Percentiles rank a stretch among this genome's conserved stretches.
These are phyloP conservation scores for Cercospora sp. DNA, from an alignment of 2,329 filamentous ascomycete genomes.

Conservation along the genomic window DNA sequence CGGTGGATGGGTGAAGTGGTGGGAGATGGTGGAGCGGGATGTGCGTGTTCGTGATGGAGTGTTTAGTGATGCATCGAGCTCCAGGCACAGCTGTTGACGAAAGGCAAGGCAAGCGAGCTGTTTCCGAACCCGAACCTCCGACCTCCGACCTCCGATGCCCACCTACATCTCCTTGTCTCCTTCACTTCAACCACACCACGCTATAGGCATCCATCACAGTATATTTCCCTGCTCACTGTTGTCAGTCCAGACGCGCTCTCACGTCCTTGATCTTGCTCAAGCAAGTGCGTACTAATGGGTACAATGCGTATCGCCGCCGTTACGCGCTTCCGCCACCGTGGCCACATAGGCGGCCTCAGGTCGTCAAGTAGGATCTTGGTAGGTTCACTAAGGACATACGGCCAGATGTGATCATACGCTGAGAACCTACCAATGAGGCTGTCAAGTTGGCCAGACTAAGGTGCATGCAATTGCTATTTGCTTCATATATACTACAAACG, in stretches of 20 bases:
- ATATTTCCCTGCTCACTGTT: neutral
- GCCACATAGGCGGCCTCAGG: neutral
- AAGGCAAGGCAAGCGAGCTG: conserved; percentile 1
- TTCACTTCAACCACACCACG: neutral
- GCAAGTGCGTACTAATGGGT: neutral
- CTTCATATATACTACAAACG: conserved; percentile 1
- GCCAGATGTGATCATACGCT: neutral
- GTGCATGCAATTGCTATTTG: neutral
- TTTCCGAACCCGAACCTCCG: conserved; percentile 4
- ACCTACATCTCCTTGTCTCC: neutral
- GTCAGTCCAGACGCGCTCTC: neutral
- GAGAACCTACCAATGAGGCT: neutral
- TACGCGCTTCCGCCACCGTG: neutral
- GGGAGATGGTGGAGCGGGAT: neutral
- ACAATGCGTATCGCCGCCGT: neutral
- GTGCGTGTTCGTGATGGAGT: neutral
- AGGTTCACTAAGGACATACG: neutral
- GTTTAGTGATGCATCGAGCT: neutral
- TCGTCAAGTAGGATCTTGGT: neutral
- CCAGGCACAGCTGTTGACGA: conserved; percentile 14
- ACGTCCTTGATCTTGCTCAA: neutral
- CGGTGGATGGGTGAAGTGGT: neutral
- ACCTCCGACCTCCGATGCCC: neutral
- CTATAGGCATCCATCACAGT: neutral
- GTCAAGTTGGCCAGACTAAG: neutral